Evolutionary conservation across 257 asterid species (phyloP).

Genomic region (Nemophila menziesii): DNA sequence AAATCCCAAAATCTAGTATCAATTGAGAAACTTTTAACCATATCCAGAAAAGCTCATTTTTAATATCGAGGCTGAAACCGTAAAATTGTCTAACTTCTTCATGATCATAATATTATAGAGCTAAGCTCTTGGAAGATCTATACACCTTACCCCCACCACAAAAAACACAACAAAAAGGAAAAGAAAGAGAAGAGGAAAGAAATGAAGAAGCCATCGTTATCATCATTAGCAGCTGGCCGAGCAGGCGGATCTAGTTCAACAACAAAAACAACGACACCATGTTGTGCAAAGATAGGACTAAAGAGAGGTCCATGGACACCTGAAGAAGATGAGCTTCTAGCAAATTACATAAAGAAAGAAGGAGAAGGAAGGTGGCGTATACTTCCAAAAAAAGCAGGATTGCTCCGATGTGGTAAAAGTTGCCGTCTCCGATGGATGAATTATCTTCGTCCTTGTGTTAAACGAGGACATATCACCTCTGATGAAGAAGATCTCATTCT

Average conservation of each 20-base stretch:
- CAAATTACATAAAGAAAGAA: constrained; percentile 17
- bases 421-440: constrained; percentile 58
- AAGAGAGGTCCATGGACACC: constrained; percentile 38
- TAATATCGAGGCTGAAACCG: no score
- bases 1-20: background rate
- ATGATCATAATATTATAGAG: background rate
- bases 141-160: background rate
- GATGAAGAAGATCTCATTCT: constrained; percentile 79
- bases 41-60: background rate
- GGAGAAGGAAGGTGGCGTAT: constrained; percentile 34
- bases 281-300: constrained; percentile 21
- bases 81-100: no score
- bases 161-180: background rate
- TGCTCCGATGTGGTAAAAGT: constrained; percentile 31
- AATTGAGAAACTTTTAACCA: background rate
- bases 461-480: constrained; percentile 45
- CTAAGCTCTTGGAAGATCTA: no score
- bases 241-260: background rate
- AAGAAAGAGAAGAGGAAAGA: background rate
- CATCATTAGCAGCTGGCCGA: background rate
- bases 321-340: constrained; percentile 20
- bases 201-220: constrained; percentile 14
- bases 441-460: constrained; percentile 51
- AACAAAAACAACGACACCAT: constrained; percentile 10
- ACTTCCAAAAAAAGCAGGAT: constrained; percentile 25